These are phyloP conservation scores for Paramecium primaurelia DNA, from an alignment of 73 alveolate genomes.

Conservation along the genomic window DNA sequence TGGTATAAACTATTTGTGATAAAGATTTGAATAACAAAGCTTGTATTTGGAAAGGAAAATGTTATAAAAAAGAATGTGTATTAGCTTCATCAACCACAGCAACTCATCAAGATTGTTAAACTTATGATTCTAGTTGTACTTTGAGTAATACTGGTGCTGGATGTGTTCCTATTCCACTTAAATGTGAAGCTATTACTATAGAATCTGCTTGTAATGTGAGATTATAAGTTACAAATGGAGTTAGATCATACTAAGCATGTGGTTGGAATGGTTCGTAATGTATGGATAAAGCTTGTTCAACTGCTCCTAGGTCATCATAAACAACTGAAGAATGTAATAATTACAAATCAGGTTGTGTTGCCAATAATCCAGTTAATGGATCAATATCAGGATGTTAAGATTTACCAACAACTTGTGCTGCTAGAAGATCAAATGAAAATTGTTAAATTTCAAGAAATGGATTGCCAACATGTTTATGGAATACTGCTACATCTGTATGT, in stretches of 20 bases:
- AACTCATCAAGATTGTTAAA: background rate
- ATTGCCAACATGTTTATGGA: background rate
- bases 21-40: background rate
- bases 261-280: constrained; percentile 20
- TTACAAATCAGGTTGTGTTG: background rate
- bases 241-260: background rate
- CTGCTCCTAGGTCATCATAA: background rate
- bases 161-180: background rate
- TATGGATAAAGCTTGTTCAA: background rate
- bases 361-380: background rate
- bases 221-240: background rate
- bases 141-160: background rate
- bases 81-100: background rate
- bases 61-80: background rate
- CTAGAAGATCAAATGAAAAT: background rate
- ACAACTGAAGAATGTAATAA: background rate
- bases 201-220: background rate
- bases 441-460: background rate
- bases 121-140: background rate
- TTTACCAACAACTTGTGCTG: background rate
- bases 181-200: background rate
- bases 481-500: background rate
- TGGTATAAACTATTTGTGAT: background rate
- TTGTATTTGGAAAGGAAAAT: background rate
- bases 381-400: background rate